Evolutionary conservation across 441 rosid species (phyloP), one percentile per base, ranked within the genome.

Genomic region (Biscutella laevigata): DNA sequence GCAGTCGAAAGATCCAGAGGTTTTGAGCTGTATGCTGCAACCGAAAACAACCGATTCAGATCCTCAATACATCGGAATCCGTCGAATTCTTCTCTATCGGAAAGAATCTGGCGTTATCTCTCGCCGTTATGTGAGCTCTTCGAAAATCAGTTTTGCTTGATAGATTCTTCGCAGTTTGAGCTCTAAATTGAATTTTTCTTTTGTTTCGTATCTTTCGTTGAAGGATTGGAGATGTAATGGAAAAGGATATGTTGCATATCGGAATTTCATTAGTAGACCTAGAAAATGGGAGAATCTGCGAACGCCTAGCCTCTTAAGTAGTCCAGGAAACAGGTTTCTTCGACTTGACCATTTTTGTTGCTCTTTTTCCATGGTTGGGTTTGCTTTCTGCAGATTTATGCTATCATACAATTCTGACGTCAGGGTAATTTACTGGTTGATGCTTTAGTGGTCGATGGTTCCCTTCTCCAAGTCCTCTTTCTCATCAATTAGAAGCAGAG

Each of bases 141-240:
- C 15, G 16, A 17, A 25, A 19, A 46, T 46, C 10, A 16, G 13
- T 7, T 56, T 15, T 3, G 14, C 44, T 36, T 33, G 43, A 17
- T 17, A 36, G 10, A 7, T 36, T 14, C 34, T 25, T 50, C 9
- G 7, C 1, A 6, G 44, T 49, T 50, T 43, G 29, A 17, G 13
- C 4, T 24, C 32, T 71, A 36, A 16, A 20, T 33, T 22, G 11
- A n/a, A n/a, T 17, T 17, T 17, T 17, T 17, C 2, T 17, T 69
- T 57, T 47, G 7, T 24, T 38, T 16, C 27, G 17, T 15, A 3
- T 6, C 20, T 14, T 4, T 10, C 42, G 32, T 63, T 68, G 57
- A 75, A 89, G 98, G 98, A 85, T 27, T 85, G 98, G 94, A 85
- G 87, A 82, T 85, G 88, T 78, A 87, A 82, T 52, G 91, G 88